phyloP scores from a whole-genome alignment of 495 filamentous ascomycete species.

The Elasticomyces elasticus region DNA sequence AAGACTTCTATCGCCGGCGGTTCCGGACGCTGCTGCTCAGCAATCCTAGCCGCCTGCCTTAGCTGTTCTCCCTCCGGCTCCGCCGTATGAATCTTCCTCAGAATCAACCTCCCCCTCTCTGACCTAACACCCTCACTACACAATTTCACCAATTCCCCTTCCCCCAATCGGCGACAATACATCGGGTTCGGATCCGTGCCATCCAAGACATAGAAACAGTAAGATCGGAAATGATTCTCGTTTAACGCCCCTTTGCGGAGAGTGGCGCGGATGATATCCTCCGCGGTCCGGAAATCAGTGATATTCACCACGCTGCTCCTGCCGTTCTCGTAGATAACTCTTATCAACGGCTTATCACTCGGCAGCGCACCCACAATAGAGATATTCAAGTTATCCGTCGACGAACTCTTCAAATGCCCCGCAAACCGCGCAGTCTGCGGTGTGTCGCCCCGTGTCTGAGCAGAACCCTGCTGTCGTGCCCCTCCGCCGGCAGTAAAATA shows the following conservation, averaged over 20 bases:
- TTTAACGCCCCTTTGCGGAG: conserved; percentile 62
- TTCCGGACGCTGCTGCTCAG: conserved; percentile 67
- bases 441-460: conserved; percentile 28
- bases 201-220: conserved; percentile 49
- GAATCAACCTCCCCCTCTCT: conserved; percentile 81
- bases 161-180: conserved; percentile 66
- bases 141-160: conserved; percentile 78
- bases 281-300: conserved; percentile 75
- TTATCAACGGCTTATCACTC: conserved; percentile 67
- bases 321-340: conserved; percentile 74
- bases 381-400: conserved; percentile 62
- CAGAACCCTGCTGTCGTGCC: no score
- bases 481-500: conserved; percentile 38
- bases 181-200: conserved; percentile 71
- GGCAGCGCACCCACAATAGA: conserved; percentile 62
- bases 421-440: conserved; percentile 34
- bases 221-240: conserved; percentile 37
- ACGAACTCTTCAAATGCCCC: conserved; percentile 52
- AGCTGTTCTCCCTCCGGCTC: conserved; percentile 76
- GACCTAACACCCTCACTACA: conserved; percentile 61
- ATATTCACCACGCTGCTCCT: conserved; percentile 86
- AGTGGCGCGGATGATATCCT: conserved; percentile 79
- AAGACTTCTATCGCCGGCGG: conserved; percentile 40
- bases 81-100: conserved; percentile 77
- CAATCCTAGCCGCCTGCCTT: conserved; percentile 70